Evolutionary conservation across 2,329 filamentous ascomycete genomes (phyloP).

Genomic region (Gaeumannomyces sp.): DNA sequence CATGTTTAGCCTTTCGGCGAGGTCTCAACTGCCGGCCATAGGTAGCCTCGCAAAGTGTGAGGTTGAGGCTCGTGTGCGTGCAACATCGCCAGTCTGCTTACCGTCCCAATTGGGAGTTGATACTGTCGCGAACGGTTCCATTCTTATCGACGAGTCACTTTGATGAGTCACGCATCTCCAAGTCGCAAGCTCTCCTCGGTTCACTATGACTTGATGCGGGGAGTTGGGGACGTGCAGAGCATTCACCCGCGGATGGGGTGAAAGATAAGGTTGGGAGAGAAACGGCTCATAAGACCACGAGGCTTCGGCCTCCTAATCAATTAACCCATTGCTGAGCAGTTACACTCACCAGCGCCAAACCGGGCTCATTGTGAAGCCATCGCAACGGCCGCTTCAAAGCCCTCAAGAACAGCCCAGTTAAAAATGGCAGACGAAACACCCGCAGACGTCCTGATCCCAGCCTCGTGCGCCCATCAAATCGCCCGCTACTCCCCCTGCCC

Average conservation of each 20-base stretch:
- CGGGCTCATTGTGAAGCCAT: not conserved
- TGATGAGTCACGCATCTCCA: not conserved
- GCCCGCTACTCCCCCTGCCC: slow-evolving; percentile 3
- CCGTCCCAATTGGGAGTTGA: not conserved
- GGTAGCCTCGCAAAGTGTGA: not conserved
- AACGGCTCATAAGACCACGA: too few relatives aligned
- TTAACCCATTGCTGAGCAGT: not conserved
- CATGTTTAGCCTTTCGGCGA: not conserved
- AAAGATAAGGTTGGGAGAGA: not conserved
- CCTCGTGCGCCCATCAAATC: not conserved
- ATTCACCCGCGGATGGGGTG: too few relatives aligned
- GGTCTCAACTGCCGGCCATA: not conserved
- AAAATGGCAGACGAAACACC: not conserved
- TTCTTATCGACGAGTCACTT: not conserved
- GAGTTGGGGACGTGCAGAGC: not conserved
- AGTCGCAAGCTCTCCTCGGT: not conserved
- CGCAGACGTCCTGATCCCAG: not conserved
- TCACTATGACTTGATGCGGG: not conserved
- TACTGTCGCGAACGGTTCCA: not conserved
- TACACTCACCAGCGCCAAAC: not conserved
- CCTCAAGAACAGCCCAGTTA: not conserved
- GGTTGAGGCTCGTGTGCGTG: not conserved
- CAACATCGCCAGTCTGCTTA: not conserved
- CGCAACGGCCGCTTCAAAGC: not conserved
- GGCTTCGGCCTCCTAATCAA: not conserved